Evolutionary conservation across 192 early-diverging fungal genomes (phyloP), one percentile per base, ranked within the genome.

Genomic region (Coemansia sp.): DNA sequence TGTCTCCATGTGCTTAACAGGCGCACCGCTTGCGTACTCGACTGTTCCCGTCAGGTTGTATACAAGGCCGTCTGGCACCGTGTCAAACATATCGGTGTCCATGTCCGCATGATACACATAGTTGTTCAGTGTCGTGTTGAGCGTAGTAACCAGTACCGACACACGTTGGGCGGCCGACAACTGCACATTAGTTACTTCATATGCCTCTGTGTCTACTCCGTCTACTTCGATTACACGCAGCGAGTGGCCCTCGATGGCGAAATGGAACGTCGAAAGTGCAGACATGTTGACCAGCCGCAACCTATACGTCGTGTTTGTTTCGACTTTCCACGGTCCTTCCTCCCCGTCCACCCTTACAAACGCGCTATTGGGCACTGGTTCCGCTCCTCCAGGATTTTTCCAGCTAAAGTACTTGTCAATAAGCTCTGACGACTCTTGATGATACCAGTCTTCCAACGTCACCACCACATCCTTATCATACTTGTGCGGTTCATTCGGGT

Each of bases 261-360:
- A 84, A 58, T 85, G 80, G 83, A 88, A 95, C 70, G 85, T 88
- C 15, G 86, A 70, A 58, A 91, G 76, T 20, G 89, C 88, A 24
- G 86, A 86, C 84, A 89, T 91, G 73, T 88, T 90, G 77, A 96
- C 87, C 53, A 96, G 60, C 3, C 94, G 88, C 61, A 96, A 62
- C 59, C 91, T 86, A 74, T 93, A 93, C 8, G 85, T 92, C 78
- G 91, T 93, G 56, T 88, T 89, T 1, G 91, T 82, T 34, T 64
- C 66, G 70, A 96, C 89, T 38, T 60, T 63, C 58, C 90, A 74
- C 52, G 34, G 56, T 42, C 7, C 40, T 31, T 15, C 61, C 76
- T 74, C 67, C 11, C 61, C 76, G n/a, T 74, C 66, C 36, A 84
- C 67, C 21, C 66, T 63, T 23, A 72, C 84, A 44, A 92, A 67